Base-by-base conservation (phyloP, 1,284 basidiomycete genomes). In the Tremellales sp. region DNA sequence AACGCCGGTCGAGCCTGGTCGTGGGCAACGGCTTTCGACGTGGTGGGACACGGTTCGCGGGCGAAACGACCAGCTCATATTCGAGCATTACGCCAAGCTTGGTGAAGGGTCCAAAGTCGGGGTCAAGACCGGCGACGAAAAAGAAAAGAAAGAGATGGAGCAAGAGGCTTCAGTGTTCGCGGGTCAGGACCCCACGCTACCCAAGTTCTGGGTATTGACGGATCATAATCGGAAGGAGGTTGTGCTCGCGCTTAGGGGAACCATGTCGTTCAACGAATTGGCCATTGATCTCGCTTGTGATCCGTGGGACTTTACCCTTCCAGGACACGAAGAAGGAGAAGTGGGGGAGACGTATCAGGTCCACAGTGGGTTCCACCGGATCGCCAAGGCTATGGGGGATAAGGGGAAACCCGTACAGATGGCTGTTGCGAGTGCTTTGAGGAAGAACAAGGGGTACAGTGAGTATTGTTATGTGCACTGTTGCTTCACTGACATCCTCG, bases 371-470 rank as follows among this genome's bases (percentile, higher is more conserved):
- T 39, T 39, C 27, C 27, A 25, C 22, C 24, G 37, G 37, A 39
- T 39, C 8, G 37, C 37, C 24, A 22, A 39, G 16, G 37, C 37
- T 9, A 39, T 39, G 37, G 37, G 37, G 14, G 37, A 25, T 12
- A 39, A 25, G 37, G 24, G 24, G 37, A 39, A 39, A 18, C 37
- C 37, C 27, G 37, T 39, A 12, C 37, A 39, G 24, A 6, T 21
- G 18, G 37, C 37, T 39, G 37, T 39, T 7, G 24, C 13, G 16
- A 39, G 9, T 39, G 37, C 37, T 7, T 39, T 39, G 18, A 22
- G 24, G 37, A 39, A 39, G 16, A 39, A 39, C 19, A 39, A 39
- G 27, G 37, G 37, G 27, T 39, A 39, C 37, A 39, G 37, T 39
- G 37, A 7, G 37, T 39, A 9, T n/a, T n/a, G n/a, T n/a, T n/a